Evolutionary conservation across 768 basidiomycete species (phyloP), one percentile per base, ranked within the genome.

Genomic region (Suillus fuscotomentosus): DNA sequence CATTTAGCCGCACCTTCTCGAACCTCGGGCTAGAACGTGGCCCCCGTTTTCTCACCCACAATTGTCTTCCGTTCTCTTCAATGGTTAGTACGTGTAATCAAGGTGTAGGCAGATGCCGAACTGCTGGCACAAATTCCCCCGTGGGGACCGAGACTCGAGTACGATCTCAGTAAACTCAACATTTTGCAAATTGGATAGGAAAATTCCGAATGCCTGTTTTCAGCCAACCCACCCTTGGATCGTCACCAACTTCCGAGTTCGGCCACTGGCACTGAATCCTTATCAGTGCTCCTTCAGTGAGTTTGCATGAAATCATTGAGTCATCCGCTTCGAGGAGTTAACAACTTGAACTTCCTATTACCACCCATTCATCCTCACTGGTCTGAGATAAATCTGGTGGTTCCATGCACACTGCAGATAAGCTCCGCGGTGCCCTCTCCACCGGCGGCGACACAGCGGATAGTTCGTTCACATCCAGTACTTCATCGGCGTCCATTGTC

Each of bases 41-140:
- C 63, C 68, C n/a, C 70, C 75, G 67, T 68, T 64, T 63, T 65
- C 71, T 61, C 11, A 24, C 41, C 6, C 17, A 22, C 56, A 24
- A n/a, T 22, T 22, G n/a, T 27, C 24, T 22, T 41, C 56, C 36
- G 22, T n/a, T 55, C 36, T 38, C 36, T 31, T 56, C 55, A 56
- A 24, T 59, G 41, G 27, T 27, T 5, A n/a, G 24, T 59, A 59
- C 57, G 57, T 59, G 57, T 59, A 53, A 20, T 27, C 24, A 31
- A 59, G 1, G 11, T 42, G 10, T 24, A 22, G 38, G 22, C 22
- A 10, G 39, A 17, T 59, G 13, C 17, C 24, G 5, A 42, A 20
- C 17, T 39, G 56, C 56, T 57, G 39, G 56, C 56, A 5, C 17
- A 17, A 17, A 20, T 42, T 27, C 17, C 11, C 56, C 41, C 39